These are phyloP conservation scores for Eucalyptus curtisii DNA, from an alignment of 345 rosid genomes.

Conservation along the genomic window DNA sequence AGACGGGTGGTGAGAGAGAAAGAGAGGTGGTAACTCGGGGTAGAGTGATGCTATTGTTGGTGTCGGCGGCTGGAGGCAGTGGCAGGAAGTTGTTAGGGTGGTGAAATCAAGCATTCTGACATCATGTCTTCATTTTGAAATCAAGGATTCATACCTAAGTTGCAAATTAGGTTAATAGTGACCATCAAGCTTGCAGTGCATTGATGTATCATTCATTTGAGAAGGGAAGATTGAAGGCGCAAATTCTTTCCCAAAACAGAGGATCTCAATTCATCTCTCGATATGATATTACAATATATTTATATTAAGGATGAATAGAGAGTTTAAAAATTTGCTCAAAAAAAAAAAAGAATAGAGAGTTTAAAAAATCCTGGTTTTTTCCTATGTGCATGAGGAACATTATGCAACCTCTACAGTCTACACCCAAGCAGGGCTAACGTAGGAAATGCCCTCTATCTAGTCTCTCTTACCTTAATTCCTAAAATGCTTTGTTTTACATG, in stretches of 20 bases:
- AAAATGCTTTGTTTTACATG: neutral
- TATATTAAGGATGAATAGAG: neutral
- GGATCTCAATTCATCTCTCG: neutral
- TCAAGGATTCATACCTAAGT: neutral
- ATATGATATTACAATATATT: no score
- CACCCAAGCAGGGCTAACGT: neutral
- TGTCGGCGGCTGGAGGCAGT: neutral
- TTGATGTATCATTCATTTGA: neutral
- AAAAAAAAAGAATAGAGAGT: no score
- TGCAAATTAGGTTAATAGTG: neutral
- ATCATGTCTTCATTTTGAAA: neutral
- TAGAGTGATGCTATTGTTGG: neutral
- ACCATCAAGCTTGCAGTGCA: rapidly evolving
- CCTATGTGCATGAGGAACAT: neutral
- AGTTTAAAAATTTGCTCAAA: no score
- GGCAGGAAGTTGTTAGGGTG: neutral
- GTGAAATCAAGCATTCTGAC: neutral
- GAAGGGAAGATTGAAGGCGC: neutral
- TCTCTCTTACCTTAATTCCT: neutral
- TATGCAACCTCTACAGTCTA: neutral
- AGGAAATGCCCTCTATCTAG: neutral
- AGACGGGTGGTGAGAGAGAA: neutral
- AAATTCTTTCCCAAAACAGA: neutral
- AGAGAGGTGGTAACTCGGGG: neutral
- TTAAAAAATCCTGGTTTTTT: neutral